phyloP scores from a whole-genome alignment of 768 basidiomycete species.

The Ramaria sp. region DNA sequence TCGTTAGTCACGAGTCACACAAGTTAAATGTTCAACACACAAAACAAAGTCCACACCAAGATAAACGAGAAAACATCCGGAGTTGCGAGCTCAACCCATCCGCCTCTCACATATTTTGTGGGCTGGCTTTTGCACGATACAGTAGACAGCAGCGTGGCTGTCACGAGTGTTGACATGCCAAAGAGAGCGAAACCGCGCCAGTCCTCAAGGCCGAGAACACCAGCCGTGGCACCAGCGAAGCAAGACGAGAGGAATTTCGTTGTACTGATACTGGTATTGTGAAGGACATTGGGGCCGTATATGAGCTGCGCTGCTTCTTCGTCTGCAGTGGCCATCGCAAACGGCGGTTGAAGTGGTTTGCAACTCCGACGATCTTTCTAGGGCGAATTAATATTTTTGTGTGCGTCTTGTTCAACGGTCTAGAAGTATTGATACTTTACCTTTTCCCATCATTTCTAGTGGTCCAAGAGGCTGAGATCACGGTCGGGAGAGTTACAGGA shows the following conservation, averaged over 20 bases:
- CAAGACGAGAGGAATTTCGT: conserved; percentile 77
- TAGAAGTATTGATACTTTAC: too few relatives aligned
- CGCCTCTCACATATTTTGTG: conserved; percentile 50
- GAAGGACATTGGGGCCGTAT: conserved; percentile 55
- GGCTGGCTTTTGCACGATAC: conserved; percentile 66
- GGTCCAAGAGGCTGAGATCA: neutral
- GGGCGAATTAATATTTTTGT: neutral
- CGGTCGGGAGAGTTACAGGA: neutral
- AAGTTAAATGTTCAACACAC: conserved; percentile 28
- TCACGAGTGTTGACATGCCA: conserved; percentile 51
- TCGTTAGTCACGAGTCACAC: neutral
- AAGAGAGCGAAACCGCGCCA: conserved; percentile 76
- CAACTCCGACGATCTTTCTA: neutral
- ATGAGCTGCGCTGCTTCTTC: conserved; percentile 17
- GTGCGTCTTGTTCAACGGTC: neutral
- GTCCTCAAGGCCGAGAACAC: conserved; percentile 83
- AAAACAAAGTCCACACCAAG: conserved; percentile 89
- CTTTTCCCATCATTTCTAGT: neutral
- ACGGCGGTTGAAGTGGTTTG: neutral
- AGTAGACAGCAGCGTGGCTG: conserved; percentile 50
- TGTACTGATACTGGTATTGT: conserved; percentile 47
- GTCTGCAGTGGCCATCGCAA: conserved; percentile 1
- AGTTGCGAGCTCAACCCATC: conserved; percentile 58
- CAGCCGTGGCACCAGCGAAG: conserved; percentile 80
- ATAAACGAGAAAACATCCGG: conserved; percentile 86